These are phyloP conservation scores for Colletotrichum nymphaeae DNA, from an alignment of 2,329 filamentous ascomycete species.

Conservation along the genomic window DNA sequence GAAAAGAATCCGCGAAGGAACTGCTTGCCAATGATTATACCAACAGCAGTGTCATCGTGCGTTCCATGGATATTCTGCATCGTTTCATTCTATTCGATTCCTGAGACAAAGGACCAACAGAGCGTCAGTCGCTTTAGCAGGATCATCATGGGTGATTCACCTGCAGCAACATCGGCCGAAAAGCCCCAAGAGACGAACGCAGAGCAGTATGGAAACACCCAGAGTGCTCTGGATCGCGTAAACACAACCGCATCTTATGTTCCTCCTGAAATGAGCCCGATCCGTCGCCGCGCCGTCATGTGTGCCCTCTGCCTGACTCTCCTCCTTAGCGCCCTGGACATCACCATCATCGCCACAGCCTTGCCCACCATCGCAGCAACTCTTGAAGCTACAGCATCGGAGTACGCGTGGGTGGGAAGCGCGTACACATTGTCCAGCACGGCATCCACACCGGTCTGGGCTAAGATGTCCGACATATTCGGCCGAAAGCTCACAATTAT, in stretches of 20 bases:
- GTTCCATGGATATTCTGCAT: not conserved
- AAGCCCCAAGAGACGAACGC: not conserved
- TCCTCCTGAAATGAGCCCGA: not conserved
- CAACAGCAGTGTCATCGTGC: not conserved
- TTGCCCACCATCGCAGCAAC: constrained; percentile 42
- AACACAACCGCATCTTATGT: not conserved
- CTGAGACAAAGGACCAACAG: no score
- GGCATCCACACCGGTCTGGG: constrained; percentile 76
- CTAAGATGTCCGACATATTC: constrained; percentile 57
- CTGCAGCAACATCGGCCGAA: not conserved
- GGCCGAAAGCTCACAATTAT: constrained; percentile 53
- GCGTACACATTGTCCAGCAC: constrained; percentile 55
- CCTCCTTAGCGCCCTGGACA: constrained; percentile 42
- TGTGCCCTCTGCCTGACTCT: constrained; percentile 40
- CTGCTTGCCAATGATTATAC: not conserved
- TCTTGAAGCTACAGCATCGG: constrained; percentile 36
- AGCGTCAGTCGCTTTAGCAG: no score
- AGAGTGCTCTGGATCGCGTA: not conserved
- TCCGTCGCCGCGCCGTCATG: constrained; percentile 15
- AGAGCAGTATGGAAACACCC: not conserved
- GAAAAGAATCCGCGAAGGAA: not conserved
- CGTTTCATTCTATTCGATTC: not conserved
- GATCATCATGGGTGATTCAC: not conserved
- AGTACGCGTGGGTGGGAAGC: constrained; percentile 44
- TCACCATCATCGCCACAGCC: constrained; percentile 43